Evolutionary conservation across 2,329 filamentous ascomycete species (phyloP), one percentile per base, ranked within the genome.

Genomic region (Calonectria leucothoes): DNA sequence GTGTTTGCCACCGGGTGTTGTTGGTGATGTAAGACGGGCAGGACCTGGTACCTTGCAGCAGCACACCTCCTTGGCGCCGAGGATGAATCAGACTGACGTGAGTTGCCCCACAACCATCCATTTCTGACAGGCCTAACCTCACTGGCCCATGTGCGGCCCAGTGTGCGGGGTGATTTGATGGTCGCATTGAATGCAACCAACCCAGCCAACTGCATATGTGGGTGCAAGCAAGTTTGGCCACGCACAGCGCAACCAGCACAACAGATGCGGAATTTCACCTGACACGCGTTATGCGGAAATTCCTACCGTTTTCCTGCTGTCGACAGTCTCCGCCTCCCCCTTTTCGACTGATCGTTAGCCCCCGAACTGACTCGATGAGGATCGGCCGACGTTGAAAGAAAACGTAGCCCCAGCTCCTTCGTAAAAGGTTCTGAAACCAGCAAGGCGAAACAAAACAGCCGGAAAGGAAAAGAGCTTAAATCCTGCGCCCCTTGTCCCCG

Each of bases 21-120:
- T 6, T 59, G 31, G 52, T 37, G 55, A 25, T 37, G 55, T 59
- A 37, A 35, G 52, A 57, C 31, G 52, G 31, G 14, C 33, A 37
- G n/a, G 33, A 59, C 55, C 33, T 25, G 51, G 65, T 67, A 17
- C 65, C 65, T 68, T 68, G 66, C 66, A 68, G 66, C 42, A 14
- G 2, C n/a, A n/a, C n/a, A n/a, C n/a, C n/a, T n/a, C n/a, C 37
- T 49, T 33, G 45, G 39, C 66, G 37, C 66, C 17, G 29, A 5
- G 29, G 42, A 45, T 45, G 42, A 45, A 45, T 45, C 42, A 23
- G 10, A 31, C 27, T 59, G 55, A 59, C 55, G 33, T 59, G 55
- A 61, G 45, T 61, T 37, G n/a, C 51, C 35, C 33, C 27, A 39
- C 29, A 35, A 37, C 27, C 27, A 29, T 37, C 29, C 66, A 25